Evolutionary conservation across 2,329 filamentous ascomycete genomes (phyloP), one percentile per base, ranked within the genome.

Genomic region (Hypoxylon sp.): DNA sequence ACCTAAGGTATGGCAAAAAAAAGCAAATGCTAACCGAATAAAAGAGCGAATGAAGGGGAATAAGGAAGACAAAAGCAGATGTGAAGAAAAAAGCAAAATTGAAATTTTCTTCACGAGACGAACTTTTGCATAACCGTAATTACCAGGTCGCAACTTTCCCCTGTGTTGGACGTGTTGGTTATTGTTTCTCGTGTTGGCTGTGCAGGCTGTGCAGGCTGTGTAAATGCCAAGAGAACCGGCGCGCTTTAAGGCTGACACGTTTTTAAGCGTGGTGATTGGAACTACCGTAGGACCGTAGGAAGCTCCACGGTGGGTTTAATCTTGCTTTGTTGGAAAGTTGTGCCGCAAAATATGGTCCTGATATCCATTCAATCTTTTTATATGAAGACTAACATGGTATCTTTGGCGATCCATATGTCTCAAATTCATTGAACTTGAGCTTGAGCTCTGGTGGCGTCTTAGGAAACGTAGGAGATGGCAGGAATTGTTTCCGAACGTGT

Each of bases 141-240:
- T 58, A 38, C 32, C 43, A 17, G 30, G 43, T 49, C 30, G 32
- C 43, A 19, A 30, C 23, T 14, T 49, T 13, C 41, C 38, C 30
- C 30, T 19, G 11, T 60, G 66, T 49, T 30, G 28, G 28, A 2
- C 23, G 23, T 23, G 23, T 23, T 7, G 6, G 28, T n/a, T n/a
- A n/a, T n/a, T n/a, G n/a, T n/a, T n/a, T n/a, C n/a, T n/a, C n/a
- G n/a, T 23, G 23, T 23, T 7, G 6, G 28, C 6, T 7, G 28
- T 9, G 28, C 6, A 30, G 28, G 28, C 28, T 30, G 28, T 30
- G 28, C 5, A 23, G 5, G 58, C 58, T 65, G 14, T 59, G 65
- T 49, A 25, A 17, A 7, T 38, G 66, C 66, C 66, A 68, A 68
- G 66, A 56, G 19, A n/a, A 10, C 34, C 53, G 59, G 63, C 48